Conservation (phyloP, 1,284 basidiomycete species). For the Trametes sp. region DNA sequence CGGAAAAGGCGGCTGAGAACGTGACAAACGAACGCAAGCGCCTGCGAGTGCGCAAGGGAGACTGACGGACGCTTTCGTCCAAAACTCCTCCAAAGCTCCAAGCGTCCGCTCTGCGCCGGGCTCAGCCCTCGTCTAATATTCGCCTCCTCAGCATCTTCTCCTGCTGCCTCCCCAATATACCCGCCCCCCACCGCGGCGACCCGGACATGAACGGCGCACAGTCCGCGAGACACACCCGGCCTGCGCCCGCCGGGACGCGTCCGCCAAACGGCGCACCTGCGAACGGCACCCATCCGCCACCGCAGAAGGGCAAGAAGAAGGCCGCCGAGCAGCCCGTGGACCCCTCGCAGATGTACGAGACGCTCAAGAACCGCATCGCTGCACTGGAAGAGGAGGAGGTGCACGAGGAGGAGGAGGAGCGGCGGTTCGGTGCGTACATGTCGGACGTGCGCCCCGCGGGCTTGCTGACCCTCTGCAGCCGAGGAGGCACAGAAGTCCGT, state of each 20-base stretch:
- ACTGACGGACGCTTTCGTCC: constrained; percentile 1
- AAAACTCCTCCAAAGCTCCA: constrained; percentile 1
- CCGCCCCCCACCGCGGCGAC: constrained; percentile 10
- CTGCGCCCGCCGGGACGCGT: constrained; percentile 52
- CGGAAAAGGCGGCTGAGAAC: constrained; percentile 10
- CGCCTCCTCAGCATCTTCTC: constrained; percentile 20
- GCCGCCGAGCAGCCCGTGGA: constrained; percentile 74
- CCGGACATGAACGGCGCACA: constrained; percentile 52
- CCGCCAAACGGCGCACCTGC: constrained; percentile 38
- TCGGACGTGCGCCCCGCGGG: background rate
- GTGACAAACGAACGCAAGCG: constrained; percentile 26
- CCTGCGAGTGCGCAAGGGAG: constrained; percentile 10
- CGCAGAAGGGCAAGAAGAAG: constrained; percentile 65
- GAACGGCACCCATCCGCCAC: constrained; percentile 42
- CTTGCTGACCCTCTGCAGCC: constrained; percentile 52
- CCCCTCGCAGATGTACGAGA: constrained; percentile 85
- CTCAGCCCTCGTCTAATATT: constrained; percentile 15
- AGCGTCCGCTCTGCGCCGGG: constrained; percentile 4
- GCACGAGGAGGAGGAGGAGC: constrained; percentile 83
- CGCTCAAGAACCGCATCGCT: constrained; percentile 83
- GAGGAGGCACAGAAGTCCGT: constrained; percentile 86
- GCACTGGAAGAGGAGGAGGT: constrained; percentile 86
- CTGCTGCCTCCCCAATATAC: constrained; percentile 19
- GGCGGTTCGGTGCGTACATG: constrained; percentile 65
- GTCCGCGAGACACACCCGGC: constrained; percentile 42